Base-by-base conservation (phyloP, 176 grass and related monocot species). In the Aegilops sharonensis region DNA sequence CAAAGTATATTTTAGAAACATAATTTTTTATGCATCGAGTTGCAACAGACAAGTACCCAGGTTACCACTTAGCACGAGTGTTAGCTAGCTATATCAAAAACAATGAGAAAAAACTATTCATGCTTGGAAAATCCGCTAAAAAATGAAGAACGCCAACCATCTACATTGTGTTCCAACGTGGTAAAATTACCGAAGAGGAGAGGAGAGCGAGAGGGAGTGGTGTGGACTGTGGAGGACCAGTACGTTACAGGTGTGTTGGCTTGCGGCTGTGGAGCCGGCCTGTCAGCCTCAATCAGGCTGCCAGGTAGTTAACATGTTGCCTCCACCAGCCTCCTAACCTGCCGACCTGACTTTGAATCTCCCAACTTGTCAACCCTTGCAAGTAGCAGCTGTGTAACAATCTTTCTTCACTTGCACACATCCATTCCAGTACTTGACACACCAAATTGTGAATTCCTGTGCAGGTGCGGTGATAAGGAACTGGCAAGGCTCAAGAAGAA, bases 261-360 rank as follows among this genome's bases (percentile, higher is more conserved):
- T 48, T 48, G 25, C 23, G 9, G 61, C 9, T 11, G 61, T 67
- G 64, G 12, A 14, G 27, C 64, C 27, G 2, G 5, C 64, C 5
- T 17, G 29, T 32, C 13, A 67, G 64, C 29, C 13, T 67, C 12
- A 17, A 2, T 42, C 9, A 43, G 31, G 5, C 15, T 78, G 63
- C 77, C 14, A 35, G 78, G 82, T 82, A 24, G 88, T 65, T 86
- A 83, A 37, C 78, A 78, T 39, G 82, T 85, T 78, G 86, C 62
- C 76, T 60, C 72, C 27, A 27, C 27, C 27, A 27, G 27, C 27
- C 27, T 27, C 27, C 27, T 27, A 27, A 27, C 27, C 27, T 27
- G 45, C 30, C 45, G 14, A 48, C 65, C 59, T 48, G 2, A 48
- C 12, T 69, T 27, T 31, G 37, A 14, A 48, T 48, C 47, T 48